Conservation (phyloP, 192 early-diverging fungal species). For the Jimgerdemannia flammicorona region DNA sequence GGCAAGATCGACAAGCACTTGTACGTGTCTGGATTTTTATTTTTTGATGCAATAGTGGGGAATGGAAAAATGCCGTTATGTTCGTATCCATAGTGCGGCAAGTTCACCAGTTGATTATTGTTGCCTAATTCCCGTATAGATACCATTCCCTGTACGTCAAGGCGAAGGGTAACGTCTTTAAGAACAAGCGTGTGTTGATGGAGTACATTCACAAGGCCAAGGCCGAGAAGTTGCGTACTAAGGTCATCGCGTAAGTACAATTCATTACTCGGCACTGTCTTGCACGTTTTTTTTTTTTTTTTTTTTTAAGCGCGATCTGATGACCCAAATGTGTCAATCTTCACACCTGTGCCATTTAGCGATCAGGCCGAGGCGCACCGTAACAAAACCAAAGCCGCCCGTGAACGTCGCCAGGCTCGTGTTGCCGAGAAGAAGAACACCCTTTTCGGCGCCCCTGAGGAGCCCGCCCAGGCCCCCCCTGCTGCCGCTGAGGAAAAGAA, state of each 20-base stretch:
- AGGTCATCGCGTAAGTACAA: conserved; percentile 60
- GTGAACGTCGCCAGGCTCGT: conserved; percentile 86
- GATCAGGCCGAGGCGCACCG: conserved; percentile 99
- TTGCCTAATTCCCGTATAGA: conserved; percentile 12
- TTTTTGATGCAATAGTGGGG: too few relatives aligned
- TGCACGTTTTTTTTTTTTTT: too few relatives aligned
- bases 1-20: conserved; percentile 98
- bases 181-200: conserved; percentile 99
- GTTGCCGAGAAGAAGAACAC: conserved; percentile 88
- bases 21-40: conserved; percentile 48
- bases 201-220: conserved; percentile 99
- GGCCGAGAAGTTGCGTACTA: conserved; percentile 94
- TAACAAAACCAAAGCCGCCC: conserved; percentile 90
- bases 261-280: too few relatives aligned
- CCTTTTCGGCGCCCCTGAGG: conserved; percentile 42
- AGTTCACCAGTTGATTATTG: too few relatives aligned
- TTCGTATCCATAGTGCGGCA: too few relatives aligned
- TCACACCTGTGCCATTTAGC: conserved; percentile 2
- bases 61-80: too few relatives aligned
- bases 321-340: too few relatives aligned
- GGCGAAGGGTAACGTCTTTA: conserved; percentile 99
- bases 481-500: conserved; percentile 7
- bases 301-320: too few relatives aligned
- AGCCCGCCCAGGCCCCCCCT: conserved; percentile 18
- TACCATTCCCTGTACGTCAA: conserved; percentile 97